phyloP scores from a whole-genome alignment of 495 filamentous ascomycete genomes.

The Echria macrotheca region DNA sequence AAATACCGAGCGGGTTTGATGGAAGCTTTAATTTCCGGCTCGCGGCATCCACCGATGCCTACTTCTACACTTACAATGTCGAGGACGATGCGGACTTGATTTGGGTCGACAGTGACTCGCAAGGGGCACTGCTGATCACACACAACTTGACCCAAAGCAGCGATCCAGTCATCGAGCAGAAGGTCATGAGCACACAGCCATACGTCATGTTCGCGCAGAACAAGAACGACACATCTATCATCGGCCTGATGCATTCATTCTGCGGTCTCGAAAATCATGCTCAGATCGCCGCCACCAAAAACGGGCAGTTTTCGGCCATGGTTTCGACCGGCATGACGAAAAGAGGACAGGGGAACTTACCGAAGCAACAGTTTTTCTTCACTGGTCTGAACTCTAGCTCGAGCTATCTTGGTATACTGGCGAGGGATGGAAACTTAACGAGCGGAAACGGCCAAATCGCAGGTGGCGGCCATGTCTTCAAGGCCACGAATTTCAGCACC shows the following conservation, averaged over 20 bases:
- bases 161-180: constrained; percentile 35
- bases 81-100: constrained; percentile 46
- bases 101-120: constrained; percentile 74
- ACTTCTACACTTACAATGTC: constrained; percentile 57
- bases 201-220: constrained; percentile 78
- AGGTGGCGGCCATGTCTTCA: constrained; percentile 69
- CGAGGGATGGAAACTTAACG: constrained; percentile 47
- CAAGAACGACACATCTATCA: constrained; percentile 48
- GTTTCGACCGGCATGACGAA: constrained; percentile 62
- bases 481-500: constrained; percentile 62
- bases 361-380: constrained; percentile 83
- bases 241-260: constrained; percentile 67
- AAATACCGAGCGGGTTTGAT: constrained; percentile 46
- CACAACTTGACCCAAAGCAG: constrained; percentile 52
- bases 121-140: constrained; percentile 71
- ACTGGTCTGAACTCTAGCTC: constrained; percentile 63
- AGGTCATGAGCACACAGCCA: constrained; percentile 58
- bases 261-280: constrained; percentile 64
- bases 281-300: constrained; percentile 52
- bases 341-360: constrained; percentile 53
- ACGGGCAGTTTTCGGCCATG: constrained; percentile 34
- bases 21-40: constrained; percentile 71
- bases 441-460: constrained; percentile 45
- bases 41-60: constrained; percentile 71
- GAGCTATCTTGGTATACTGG: constrained; percentile 66